Evolutionary conservation across 2,329 filamentous ascomycete genomes (phyloP).

Genomic region (Ascochyta viciae-villosae): DNA sequence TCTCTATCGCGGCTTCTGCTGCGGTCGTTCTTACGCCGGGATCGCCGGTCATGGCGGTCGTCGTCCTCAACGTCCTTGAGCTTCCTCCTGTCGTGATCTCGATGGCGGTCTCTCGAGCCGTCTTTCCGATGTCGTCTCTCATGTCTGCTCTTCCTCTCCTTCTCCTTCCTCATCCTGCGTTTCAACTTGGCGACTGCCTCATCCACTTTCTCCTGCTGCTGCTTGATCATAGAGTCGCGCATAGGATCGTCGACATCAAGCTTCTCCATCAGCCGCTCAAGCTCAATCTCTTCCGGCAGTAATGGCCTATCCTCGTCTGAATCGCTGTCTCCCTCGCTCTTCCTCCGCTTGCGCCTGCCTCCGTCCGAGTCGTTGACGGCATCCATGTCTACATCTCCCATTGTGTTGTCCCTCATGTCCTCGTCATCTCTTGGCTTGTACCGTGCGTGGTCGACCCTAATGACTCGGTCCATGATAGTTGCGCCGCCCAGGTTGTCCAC

Average conservation of each 20-base stretch:
- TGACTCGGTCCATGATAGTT: slow-evolving; percentile 77
- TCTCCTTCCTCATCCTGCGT: slow-evolving; percentile 56
- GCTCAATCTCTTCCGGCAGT: slow-evolving; percentile 81
- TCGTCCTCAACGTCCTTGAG: slow-evolving; percentile 31
- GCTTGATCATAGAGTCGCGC: slow-evolving; percentile 87
- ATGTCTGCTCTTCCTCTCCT: slow-evolving; percentile 49
- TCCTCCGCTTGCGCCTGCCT: slow-evolving; percentile 57
- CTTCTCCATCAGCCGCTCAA: slow-evolving; percentile 75
- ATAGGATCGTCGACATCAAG: slow-evolving; percentile 97
- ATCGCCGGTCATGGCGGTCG: slow-evolving; percentile 15
- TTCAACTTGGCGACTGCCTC: slow-evolving; percentile 67
- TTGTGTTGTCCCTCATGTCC: slow-evolving; percentile 67
- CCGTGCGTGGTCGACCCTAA: slow-evolving; percentile 90
- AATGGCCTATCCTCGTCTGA: slow-evolving; percentile 63
- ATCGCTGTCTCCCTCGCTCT: slow-evolving; percentile 50
- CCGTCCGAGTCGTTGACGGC: slow-evolving; percentile 49
- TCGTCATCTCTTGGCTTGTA: slow-evolving; percentile 87
- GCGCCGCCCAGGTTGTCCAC: slow-evolving; percentile 95
- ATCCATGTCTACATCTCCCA: slow-evolving; percentile 56
- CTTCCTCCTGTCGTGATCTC: slow-evolving; percentile 27
- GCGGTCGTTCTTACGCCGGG: slow-evolving; percentile 20
- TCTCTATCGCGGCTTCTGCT: slow-evolving; percentile 25
- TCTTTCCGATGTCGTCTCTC: slow-evolving; percentile 37
- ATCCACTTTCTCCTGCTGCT: slow-evolving; percentile 89
- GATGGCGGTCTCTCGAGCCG: slow-evolving; percentile 32